Conservation (phyloP, 495 filamentous ascomycete genomes). For the Neurospora sp. region DNA sequence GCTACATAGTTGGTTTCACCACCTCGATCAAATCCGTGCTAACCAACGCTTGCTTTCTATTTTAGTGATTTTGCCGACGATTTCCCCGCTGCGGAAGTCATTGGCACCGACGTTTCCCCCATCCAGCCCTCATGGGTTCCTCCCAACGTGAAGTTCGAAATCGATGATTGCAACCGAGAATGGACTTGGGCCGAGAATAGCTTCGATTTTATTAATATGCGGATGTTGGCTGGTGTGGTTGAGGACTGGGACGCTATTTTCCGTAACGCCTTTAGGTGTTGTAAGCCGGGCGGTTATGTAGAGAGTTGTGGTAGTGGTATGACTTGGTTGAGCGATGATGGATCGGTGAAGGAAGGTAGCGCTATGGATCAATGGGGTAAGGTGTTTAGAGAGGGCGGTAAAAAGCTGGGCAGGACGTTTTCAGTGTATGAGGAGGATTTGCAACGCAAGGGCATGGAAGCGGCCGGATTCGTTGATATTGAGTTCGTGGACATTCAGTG, state of each 20-base stretch:
- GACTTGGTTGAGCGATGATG: conserved; percentile 11
- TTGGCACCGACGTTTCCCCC: conserved; percentile 53
- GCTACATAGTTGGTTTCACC: neutral
- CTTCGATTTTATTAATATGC: conserved; percentile 43
- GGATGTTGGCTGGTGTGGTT: neutral
- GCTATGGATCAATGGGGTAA: conserved; percentile 24
- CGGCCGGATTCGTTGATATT: conserved; percentile 48
- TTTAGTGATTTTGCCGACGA: conserved; percentile 29
- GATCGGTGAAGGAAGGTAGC: conserved; percentile 9
- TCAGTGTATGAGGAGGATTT: conserved; percentile 26
- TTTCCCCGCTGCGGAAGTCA: conserved; percentile 39
- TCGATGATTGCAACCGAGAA: conserved; percentile 43
- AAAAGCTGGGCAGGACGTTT: conserved; percentile 6
- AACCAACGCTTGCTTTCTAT: conserved; percentile 1
- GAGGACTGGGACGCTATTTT: too few species aligned
- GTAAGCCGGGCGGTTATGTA: conserved; percentile 7
- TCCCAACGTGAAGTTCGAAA: conserved; percentile 39
- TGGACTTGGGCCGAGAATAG: conserved; percentile 40
- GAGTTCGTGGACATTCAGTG: conserved; percentile 5
- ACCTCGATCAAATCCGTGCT: neutral
- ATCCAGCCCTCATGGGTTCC: conserved; percentile 42
- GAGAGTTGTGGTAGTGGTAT: conserved; percentile 8
- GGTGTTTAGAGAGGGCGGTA: conserved; percentile 14
- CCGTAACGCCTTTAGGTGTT: neutral
- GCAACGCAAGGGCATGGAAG: conserved; percentile 46